These are phyloP conservation scores for Rhizophora mangle DNA, from an alignment of 345 rosid species.

Conservation along the genomic window DNA sequence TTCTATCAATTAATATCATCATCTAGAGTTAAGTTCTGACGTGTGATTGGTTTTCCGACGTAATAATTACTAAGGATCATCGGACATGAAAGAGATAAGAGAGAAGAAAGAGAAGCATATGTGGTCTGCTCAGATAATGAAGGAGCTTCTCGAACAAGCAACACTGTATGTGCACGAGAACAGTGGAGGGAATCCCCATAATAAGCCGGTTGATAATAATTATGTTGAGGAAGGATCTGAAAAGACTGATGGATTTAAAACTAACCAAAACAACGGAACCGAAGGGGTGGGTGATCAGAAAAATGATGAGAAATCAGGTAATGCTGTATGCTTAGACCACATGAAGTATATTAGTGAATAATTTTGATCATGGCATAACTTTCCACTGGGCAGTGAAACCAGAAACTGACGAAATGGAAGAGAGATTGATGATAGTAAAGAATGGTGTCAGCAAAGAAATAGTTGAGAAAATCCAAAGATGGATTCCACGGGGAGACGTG, in stretches of 20 bases:
- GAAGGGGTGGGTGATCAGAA: not conserved
- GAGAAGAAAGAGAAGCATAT: constrained; percentile 39
- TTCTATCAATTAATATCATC: not conserved
- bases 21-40: not conserved
- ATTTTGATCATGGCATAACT: no score
- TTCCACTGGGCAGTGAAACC: not conserved
- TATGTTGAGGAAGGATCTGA: accelerated
- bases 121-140: constrained; percentile 46
- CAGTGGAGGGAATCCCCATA: no score
- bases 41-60: not conserved
- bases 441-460: not conserved
- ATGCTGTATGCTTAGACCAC: no score
- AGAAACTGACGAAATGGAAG: not conserved
- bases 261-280: not conserved
- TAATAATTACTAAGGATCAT: constrained; percentile 26
- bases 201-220: no score
- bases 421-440: not conserved
- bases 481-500: constrained; percentile 1
- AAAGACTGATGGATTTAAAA: not conserved
- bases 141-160: constrained; percentile 26
- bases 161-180: constrained; percentile 20
- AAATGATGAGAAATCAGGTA: not conserved
- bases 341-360: no score
- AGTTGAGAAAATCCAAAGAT: not conserved
- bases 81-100: constrained; percentile 23